phyloP scores from a whole-genome alignment of 306 rosid species.

The Castanea crenata region DNA sequence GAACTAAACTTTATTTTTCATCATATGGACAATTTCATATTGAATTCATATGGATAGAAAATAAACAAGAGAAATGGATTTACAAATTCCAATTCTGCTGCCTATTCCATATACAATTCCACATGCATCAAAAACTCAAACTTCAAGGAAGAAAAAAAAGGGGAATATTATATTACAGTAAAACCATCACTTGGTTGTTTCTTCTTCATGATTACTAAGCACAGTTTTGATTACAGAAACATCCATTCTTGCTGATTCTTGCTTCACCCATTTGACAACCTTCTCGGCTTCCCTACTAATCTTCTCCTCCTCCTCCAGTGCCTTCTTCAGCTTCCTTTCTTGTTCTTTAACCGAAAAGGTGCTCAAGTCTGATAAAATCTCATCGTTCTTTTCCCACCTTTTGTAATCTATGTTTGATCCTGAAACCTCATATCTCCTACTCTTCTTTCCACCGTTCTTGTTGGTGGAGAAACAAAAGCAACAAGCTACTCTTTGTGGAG shows the following conservation, averaged over 20 bases:
- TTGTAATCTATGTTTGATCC: slow-evolving; percentile 1
- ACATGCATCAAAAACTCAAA: not conserved
- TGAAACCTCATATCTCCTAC: not conserved
- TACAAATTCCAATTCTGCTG: no score
- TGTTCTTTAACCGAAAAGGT: slow-evolving; percentile 59
- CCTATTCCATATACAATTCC: not conserved
- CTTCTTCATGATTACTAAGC: not conserved
- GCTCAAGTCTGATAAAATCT: slow-evolving; percentile 46
- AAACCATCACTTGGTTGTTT: not conserved
- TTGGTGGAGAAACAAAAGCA: slow-evolving; percentile 49
- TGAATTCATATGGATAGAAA: no score
- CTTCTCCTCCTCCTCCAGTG: slow-evolving; percentile 50
- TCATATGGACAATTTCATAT: no score
- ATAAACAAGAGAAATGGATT: no score
- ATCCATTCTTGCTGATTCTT: slow-evolving; percentile 52
- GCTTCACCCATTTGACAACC: slow-evolving; percentile 50
- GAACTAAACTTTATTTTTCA: no score
- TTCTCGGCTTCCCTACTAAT: slow-evolving; percentile 44
- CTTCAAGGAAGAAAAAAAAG: not conserved
- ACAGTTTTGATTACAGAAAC: slow-evolving; percentile 26
- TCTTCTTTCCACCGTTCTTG: slow-evolving; percentile 17
- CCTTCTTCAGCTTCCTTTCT: slow-evolving; percentile 53
- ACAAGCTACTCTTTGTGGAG: slow-evolving; percentile 29
- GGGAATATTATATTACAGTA: not conserved
- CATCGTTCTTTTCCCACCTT: slow-evolving; percentile 40